Evolutionary conservation across 2,329 filamentous ascomycete species (phyloP).

Genomic region (Penicillium sp.): DNA sequence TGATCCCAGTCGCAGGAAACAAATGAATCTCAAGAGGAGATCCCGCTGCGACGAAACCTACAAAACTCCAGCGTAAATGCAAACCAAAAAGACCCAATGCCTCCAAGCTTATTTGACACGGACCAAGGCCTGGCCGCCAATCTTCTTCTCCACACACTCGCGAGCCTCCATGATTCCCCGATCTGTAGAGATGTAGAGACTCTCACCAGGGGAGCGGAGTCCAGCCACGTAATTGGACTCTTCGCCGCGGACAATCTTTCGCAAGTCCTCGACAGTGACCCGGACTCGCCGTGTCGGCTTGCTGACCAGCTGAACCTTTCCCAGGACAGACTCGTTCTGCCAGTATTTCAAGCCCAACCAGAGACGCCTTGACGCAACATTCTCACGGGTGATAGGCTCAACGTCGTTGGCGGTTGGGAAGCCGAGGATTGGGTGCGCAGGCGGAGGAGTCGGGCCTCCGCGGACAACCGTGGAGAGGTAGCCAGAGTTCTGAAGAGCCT

Average conservation of each 20-base stretch:
- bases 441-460: conserved; percentile 60
- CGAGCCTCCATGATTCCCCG: conserved; percentile 74
- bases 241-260: conserved; percentile 66
- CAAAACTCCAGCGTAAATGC: conserved; percentile 40
- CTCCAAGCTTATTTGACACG: conserved; percentile 52
- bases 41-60: conserved; percentile 33
- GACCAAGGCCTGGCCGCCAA: conserved; percentile 78
- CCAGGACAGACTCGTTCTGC: conserved; percentile 75
- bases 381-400: conserved; percentile 63
- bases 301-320: conserved; percentile 63
- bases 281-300: conserved; percentile 73
- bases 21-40: conserved; percentile 30
- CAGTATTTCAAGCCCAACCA: conserved; percentile 93
- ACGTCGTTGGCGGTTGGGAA: conserved; percentile 43
- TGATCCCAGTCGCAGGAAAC: conserved; percentile 33
- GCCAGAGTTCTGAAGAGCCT: conserved; percentile 78
- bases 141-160: conserved; percentile 75
- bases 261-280: conserved; percentile 61
- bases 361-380: conserved; percentile 70
- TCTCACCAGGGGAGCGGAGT: conserved; percentile 73
- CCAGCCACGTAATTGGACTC: conserved; percentile 67
- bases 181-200: conserved; percentile 75
- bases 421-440: conserved; percentile 53
- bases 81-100: conserved; percentile 19
- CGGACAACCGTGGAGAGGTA: conserved; percentile 79